These are phyloP conservation scores for Periconia digitata DNA, from an alignment of 2,329 filamentous ascomycete genomes.

Conservation along the genomic window DNA sequence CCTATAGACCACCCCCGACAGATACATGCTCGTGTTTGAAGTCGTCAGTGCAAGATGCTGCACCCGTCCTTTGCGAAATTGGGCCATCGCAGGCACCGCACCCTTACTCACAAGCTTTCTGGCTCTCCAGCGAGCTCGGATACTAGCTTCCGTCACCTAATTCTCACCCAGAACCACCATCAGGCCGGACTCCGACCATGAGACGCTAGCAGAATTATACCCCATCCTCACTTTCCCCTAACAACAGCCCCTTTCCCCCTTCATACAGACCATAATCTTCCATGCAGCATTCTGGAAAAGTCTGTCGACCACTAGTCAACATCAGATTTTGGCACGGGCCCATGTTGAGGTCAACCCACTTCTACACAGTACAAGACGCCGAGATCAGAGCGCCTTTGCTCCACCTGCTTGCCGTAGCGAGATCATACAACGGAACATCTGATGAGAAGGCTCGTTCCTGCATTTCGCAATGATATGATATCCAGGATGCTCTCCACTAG, in stretches of 20 bases:
- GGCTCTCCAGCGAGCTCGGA: background rate
- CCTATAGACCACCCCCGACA: too few relatives aligned
- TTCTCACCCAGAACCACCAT: background rate
- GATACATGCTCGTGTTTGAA: too few relatives aligned
- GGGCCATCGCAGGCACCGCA: background rate
- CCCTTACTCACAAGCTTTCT: background rate
- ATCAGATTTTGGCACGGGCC: background rate
- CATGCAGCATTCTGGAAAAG: background rate
- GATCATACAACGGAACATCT: background rate
- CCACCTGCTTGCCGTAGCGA: background rate
- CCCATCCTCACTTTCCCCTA: background rate
- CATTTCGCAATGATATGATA: background rate
- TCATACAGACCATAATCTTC: background rate
- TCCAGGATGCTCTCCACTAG: too few relatives aligned
- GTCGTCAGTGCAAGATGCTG: background rate
- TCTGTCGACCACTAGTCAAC: background rate
- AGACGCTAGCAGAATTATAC: background rate
- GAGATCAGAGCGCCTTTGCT: background rate
- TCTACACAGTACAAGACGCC: background rate
- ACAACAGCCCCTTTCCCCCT: background rate
- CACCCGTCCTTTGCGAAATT: background rate
- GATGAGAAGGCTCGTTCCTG: background rate
- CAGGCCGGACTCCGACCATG: conserved; percentile 19
- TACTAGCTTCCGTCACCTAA: background rate
- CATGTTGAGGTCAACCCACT: background rate